These are phyloP conservation scores for Quercus variabilis DNA, from an alignment of 306 rosid genomes.

Conservation along the genomic window DNA sequence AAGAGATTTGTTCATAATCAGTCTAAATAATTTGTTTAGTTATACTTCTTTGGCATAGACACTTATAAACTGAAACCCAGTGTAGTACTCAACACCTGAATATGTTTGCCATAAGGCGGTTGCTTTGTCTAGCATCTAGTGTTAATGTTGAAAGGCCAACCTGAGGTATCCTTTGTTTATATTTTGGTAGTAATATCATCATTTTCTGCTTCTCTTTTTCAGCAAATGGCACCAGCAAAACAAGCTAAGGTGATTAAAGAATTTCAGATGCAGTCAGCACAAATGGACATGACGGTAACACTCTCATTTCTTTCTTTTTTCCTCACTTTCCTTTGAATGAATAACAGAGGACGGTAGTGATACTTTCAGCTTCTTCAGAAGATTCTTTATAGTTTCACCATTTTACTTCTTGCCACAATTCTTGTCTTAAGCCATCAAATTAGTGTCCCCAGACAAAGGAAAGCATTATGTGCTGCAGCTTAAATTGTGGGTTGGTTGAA, in stretches of 20 bases:
- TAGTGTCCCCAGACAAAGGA: background rate
- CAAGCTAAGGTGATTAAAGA: conserved; percentile 85
- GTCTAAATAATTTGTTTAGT: background rate
- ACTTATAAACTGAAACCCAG: background rate
- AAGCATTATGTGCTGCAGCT: background rate
- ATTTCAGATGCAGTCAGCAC: conserved; percentile 93
- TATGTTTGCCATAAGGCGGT: background rate
- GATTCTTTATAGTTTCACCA: background rate
- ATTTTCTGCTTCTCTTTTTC: conserved; percentile 31
- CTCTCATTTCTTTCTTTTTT: conserved; percentile 5
- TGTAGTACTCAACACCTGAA: background rate
- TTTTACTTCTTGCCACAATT: background rate
- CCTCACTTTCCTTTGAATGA: background rate
- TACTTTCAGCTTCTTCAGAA: background rate
- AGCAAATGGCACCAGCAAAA: conserved; percentile 98
- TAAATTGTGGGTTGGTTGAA: background rate
- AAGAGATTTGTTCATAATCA: background rate
- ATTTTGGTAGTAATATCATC: background rate
- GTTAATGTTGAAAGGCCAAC: background rate
- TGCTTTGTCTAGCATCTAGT: background rate
- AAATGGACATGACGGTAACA: conserved; percentile 95
- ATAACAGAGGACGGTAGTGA: background rate
- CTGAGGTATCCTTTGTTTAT: background rate
- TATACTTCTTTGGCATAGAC: background rate
- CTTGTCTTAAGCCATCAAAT: background rate